Evolutionary conservation across 2,329 filamentous ascomycete species (phyloP), one percentile per base, ranked within the genome.

Genomic region (Leptosphaerulina australis): DNA sequence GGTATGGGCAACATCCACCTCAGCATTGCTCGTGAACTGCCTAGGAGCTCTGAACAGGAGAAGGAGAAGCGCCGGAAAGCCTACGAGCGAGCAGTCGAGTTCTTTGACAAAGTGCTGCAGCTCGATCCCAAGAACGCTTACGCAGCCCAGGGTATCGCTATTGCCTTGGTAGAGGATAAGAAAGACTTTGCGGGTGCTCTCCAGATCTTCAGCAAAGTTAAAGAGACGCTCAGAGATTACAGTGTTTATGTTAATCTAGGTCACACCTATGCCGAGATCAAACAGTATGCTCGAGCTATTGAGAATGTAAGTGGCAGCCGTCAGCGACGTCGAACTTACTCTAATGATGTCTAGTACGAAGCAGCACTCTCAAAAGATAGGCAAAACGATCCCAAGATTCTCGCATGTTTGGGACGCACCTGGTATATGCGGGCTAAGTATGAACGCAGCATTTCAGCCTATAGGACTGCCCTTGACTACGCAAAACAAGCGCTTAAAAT

Each of bases 1-100:
- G 93, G 90, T 11, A 97, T 99, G 93, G 94, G 94, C 31, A 99
- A 99, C 70, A 79, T 99, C n/a, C 88, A 93, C 62, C 82, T 99
- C 30, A 80, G 88, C 60, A 86, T 90, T 55, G 94, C 94, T 8
- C 86, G 94, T 62, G 95, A 99, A 72, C 97, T 97, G 91, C 88
- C 90, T 22, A 86, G 92, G 40, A 90, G 94, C 55, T 89, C 89
- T 0, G 94, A 97, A 7, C 81, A 86, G 52, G 93, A 99, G 53
- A 96, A 90, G 74, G 88, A 96, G 64, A 96, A 95, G 77, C 87
- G 92, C 44, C 88, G 87, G 49, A 89, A 88, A 62, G 88, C 86
- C 55, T 99, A 97, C 69, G 85, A 87, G 69, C 91, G 93, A 60
- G 92, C 94, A 0, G 92, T 97, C 9, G 95, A 99, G 70, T 99